Evolutionary conservation across 306 rosid genomes (phyloP), one percentile per base, ranked within the genome.

Genomic region (Ormosia semicastrata): DNA sequence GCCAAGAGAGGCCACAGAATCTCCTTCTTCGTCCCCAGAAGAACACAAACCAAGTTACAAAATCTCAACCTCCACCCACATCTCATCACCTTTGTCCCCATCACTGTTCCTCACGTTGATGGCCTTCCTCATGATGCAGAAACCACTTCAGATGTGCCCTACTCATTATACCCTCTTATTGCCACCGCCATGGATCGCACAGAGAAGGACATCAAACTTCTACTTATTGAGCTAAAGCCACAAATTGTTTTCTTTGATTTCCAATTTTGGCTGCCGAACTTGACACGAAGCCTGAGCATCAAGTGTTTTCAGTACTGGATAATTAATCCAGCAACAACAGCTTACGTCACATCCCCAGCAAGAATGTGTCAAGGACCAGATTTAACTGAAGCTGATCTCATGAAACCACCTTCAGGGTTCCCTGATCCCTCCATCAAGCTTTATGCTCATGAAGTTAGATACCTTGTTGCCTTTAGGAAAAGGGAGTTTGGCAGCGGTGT

Each of bases 121-220:
- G 82, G 85, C 8, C 88, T 85, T 53, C 88, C 82, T 0, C 44
- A 4, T 4, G 14, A 11, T 39, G 86, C 84, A 6, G 89, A 82
- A 36, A 86, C 89, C 4, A 59, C 89, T 70, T 72, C 84, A 2
- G 84, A 86, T 53, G 84, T 82, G 0, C 75, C 84, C 29, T 78
- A 8, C 40, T 41, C 88, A 2, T 24, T 14, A 4, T 2, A 14
- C 11, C 6, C 73, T 14, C 73, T 36, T 4, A 7, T 81, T 0
- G 56, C 74, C 4, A 81, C 80, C 0, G 83, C 88, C 57, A 71
- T 85, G 80, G 84, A 84, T 6, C 74, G 2, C 47, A 84, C 84
- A 1, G 37, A 84, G 10, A 79, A 67, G 1, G 17, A 84, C 14
- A 68, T 79, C 1, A 73, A 84, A 2, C n/a, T 36, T 43, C 77